These are phyloP conservation scores for Xerocomus brunneocitrinus DNA, from an alignment of 768 basidiomycete genomes.

Conservation along the genomic window DNA sequence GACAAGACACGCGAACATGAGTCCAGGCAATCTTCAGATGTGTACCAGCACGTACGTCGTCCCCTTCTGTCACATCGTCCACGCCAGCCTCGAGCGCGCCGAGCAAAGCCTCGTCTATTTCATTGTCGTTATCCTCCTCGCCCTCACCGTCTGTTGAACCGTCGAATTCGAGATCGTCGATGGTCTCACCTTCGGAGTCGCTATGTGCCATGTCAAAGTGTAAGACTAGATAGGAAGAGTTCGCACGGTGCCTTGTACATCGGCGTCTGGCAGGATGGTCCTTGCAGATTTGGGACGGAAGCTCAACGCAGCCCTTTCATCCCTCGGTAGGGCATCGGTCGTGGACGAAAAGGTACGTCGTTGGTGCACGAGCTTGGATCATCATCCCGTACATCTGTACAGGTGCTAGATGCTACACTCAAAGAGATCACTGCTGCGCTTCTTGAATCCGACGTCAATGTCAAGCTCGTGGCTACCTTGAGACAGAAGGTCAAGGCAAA, in stretches of 20 bases:
- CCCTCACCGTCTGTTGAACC: slow-evolving; percentile 37
- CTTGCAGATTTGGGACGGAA: slow-evolving; percentile 91
- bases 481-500: slow-evolving; percentile 88
- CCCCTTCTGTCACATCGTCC: slow-evolving; percentile 66
- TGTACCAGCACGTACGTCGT: slow-evolving; percentile 50
- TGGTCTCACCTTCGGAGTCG: slow-evolving; percentile 62
- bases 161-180: slow-evolving; percentile 59
- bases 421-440: slow-evolving; percentile 94
- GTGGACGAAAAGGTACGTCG: slow-evolving; percentile 83
- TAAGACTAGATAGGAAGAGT: slow-evolving; percentile 4
- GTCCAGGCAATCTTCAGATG: neutral
- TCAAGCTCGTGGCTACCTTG: slow-evolving; percentile 86
- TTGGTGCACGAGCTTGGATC: neutral
- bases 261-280: slow-evolving; percentile 68
- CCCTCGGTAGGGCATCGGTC: slow-evolving; percentile 79
- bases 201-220: slow-evolving; percentile 42
- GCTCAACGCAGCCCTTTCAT: slow-evolving; percentile 89
- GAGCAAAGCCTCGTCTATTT: slow-evolving; percentile 57
- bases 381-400: slow-evolving; percentile 8
- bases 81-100: slow-evolving; percentile 51
- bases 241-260: slow-evolving; percentile 26
- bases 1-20: slow-evolving; percentile 5
- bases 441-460: slow-evolving; percentile 96
- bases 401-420: slow-evolving; percentile 91
- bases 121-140: slow-evolving; percentile 45